These are phyloP conservation scores for Bremia lactucae DNA, from an alignment of 352 stramenopile genomes.

Conservation along the genomic window DNA sequence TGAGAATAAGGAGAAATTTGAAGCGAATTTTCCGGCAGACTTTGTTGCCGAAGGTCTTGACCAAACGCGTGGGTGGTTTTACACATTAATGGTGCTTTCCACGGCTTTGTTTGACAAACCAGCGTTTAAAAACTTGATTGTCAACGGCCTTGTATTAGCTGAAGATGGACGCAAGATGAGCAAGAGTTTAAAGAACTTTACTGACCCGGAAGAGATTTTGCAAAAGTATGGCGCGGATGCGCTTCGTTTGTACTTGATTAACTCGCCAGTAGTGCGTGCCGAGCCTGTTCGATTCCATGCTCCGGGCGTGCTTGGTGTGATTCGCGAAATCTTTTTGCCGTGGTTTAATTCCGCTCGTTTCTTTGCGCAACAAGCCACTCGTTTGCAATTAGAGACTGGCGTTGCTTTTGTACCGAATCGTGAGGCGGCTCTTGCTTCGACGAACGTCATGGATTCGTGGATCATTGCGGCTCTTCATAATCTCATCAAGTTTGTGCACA, in stretches of 20 bases:
- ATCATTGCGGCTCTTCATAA: constrained; percentile 95
- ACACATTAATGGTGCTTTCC: constrained; percentile 99
- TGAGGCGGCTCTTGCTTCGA: constrained; percentile 81
- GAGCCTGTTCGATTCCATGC: constrained; percentile 97
- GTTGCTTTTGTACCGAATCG: constrained; percentile 85
- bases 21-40: constrained; percentile 95
- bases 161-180: constrained; percentile 99
- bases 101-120: constrained; percentile 98
- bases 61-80: constrained; percentile 99
- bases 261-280: constrained; percentile 98
- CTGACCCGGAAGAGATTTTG: constrained; percentile 90
- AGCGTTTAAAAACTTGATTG: constrained; percentile 99
- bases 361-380: constrained; percentile 94
- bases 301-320: constrained; percentile 91
- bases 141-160: constrained; percentile 98
- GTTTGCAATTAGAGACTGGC: constrained; percentile 81
- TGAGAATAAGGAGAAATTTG: constrained; percentile 97
- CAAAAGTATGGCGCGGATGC: constrained; percentile 97
- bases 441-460: constrained; percentile 98
- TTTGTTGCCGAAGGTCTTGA: constrained; percentile 99
- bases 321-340: constrained; percentile 98
- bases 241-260: constrained; percentile 99
- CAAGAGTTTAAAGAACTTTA: constrained; percentile 99
- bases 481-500: constrained; percentile 95
- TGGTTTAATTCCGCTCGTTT: constrained; percentile 99